Base-by-base conservation (phyloP, 768 basidiomycete species). In the Tubosaeta sp. region DNA sequence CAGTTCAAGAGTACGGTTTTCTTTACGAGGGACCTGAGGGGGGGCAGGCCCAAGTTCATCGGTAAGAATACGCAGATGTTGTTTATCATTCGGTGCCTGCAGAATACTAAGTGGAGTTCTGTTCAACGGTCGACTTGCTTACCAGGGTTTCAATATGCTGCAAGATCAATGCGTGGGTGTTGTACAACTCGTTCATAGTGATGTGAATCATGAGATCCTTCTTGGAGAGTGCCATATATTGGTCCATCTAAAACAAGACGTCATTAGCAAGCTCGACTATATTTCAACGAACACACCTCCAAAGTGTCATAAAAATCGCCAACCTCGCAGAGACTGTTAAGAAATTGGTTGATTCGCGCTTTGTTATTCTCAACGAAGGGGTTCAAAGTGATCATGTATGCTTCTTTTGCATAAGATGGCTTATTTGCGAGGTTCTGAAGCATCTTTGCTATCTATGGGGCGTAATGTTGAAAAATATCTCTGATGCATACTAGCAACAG, bases 361-460 rank as follows among this genome's bases (percentile, higher is more conserved):
- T 98, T 98, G 78, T 98, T 98, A 69, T 88, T 93, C 74, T 99
- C 97, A 31, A 99, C 95, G 66, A 98, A 98, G 2, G 97, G 97
- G 67, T 98, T 97, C 44, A 99, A 80, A 4, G 91, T 92, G 69
- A 94, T 91, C 97, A 99, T 99, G 72, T 99, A 99, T 14, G 85
- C 86, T 69, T 99, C 97, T 68, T 99, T 99, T 14, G 95, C 83
- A 63, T 98, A 98, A 4, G 89, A 94, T 1, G 97, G 97, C 72
- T 98, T 98, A 73, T 99, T 99, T 6, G 97, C 97, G 46, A 99
- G 77, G 71, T 99, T 99, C 72, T 99, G 97, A 51, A 99, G 76
- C 97, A 99, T 98, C 76, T 99, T 99, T 44, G 97, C 97, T 63
- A 99, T 98, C 93, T 97, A 42, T 48, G 25, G 33, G 45, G 41